These are phyloP conservation scores for Phytophthora ohioensis DNA, from an alignment of 352 stramenopile genomes.

Conservation along the genomic window DNA sequence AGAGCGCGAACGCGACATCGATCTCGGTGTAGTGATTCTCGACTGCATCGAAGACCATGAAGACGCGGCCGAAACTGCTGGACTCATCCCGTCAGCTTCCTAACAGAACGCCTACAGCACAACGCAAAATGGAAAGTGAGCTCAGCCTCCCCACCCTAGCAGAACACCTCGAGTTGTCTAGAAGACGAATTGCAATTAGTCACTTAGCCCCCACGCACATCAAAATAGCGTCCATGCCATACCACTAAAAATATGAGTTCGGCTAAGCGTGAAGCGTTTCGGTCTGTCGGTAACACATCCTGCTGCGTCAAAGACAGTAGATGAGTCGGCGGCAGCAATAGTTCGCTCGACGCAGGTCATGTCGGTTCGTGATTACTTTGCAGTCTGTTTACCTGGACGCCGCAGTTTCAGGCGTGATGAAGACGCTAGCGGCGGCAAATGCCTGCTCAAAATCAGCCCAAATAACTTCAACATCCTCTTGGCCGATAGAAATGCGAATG, in stretches of 20 bases:
- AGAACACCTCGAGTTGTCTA: slow-evolving; percentile 23
- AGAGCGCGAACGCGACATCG: slow-evolving; percentile 5
- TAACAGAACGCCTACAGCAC: slow-evolving; percentile 7
- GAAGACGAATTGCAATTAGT: slow-evolving; percentile 30
- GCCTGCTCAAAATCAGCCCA: slow-evolving; percentile 60
- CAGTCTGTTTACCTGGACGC: slow-evolving; percentile 25
- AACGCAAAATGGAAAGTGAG: slow-evolving; percentile 4
- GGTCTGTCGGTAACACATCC: slow-evolving; percentile 26
- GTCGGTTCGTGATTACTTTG: slow-evolving; percentile 1
- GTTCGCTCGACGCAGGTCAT: slow-evolving; percentile 19
- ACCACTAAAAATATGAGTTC: slow-evolving; percentile 35
- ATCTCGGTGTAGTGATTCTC: slow-evolving; percentile 22
- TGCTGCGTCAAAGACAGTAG: slow-evolving; percentile 34
- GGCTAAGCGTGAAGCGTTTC: slow-evolving; percentile 20
- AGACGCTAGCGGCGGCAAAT: slow-evolving; percentile 33
- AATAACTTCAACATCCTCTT: slow-evolving; percentile 87
- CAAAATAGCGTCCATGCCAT: slow-evolving; percentile 26
- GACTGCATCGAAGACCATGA: slow-evolving; percentile 28
- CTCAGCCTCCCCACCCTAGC: background rate
- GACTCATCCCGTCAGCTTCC: slow-evolving; percentile 21
- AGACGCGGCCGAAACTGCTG: slow-evolving; percentile 12
- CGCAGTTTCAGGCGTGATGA: slow-evolving; percentile 14
- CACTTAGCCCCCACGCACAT: slow-evolving; percentile 28
- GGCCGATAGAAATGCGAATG: slow-evolving; percentile 92
- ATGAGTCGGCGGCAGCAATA: slow-evolving; percentile 26